These are phyloP conservation scores for Hydrangea macrophylla DNA, from an alignment of 148 eudicot genomes.

Conservation along the genomic window DNA sequence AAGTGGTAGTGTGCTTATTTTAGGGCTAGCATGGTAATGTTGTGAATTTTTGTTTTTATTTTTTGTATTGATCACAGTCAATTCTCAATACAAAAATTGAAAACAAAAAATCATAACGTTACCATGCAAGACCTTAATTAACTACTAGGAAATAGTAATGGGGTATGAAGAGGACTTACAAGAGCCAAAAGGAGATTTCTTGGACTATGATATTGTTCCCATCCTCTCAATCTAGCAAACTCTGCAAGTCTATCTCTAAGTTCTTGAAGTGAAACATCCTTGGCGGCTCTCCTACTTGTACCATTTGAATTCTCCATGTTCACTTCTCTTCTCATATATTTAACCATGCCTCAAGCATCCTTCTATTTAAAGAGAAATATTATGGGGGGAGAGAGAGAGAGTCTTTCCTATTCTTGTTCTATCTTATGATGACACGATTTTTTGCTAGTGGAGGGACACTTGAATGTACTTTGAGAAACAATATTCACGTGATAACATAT, in stretches of 20 bases:
- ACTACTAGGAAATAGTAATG: too few species aligned
- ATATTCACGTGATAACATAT: conserved; percentile 7
- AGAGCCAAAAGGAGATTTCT: conserved; percentile 75
- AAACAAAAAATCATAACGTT: too few species aligned
- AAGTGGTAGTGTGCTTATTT: too few species aligned
- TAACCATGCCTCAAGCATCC: not conserved
- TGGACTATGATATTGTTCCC: conserved; percentile 78
- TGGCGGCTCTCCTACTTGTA: conserved; percentile 17
- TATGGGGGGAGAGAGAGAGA: not conserved
- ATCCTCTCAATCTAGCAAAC: conserved; percentile 57
- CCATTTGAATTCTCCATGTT: conserved; percentile 34
- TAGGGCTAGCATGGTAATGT: too few species aligned
- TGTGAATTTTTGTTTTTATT: too few species aligned
- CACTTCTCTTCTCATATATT: not conserved
- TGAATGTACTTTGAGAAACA: not conserved
- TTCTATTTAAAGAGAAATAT: conserved; percentile 14
- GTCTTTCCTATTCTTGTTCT: not conserved
- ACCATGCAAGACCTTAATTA: not conserved
- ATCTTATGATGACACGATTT: not conserved
- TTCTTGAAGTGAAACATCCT: conserved; percentile 63
- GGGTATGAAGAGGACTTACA: conserved; percentile 40
- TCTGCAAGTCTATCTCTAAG: conserved; percentile 49
- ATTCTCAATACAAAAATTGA: too few species aligned
- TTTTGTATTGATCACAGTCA: too few species aligned
- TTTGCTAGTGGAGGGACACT: conserved; percentile 4